phyloP scores from a whole-genome alignment of 169 alveolate species.

The Eimeria tenella region DNA sequence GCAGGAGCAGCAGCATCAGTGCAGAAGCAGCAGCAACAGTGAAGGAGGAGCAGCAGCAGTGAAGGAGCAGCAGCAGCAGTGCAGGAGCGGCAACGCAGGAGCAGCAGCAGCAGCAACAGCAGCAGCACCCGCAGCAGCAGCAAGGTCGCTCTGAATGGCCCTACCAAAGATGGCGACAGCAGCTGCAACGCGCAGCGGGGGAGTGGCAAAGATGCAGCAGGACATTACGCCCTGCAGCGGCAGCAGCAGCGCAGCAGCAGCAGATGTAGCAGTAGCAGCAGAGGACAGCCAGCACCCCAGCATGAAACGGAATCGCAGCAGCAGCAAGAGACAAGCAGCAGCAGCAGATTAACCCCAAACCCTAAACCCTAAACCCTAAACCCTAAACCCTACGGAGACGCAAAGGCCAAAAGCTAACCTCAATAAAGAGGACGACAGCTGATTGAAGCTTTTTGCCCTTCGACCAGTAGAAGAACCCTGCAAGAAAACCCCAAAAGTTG shows the following conservation, averaged over 20 bases:
- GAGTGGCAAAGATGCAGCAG: not conserved
- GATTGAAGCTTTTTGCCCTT: constrained; percentile 6
- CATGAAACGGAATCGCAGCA: not conserved
- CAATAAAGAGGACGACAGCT: not conserved
- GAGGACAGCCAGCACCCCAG: not conserved
- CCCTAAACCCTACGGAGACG: no score
- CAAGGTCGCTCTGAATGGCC: not conserved
- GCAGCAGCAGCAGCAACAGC: constrained; percentile 20
- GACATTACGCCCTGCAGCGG: constrained; percentile 35
- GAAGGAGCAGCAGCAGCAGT: not conserved
- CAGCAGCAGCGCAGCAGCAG: not conserved
- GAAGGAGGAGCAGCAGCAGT: no score
- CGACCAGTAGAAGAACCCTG: constrained; percentile 29
- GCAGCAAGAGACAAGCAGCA: not conserved
- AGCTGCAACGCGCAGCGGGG: constrained; percentile 20
- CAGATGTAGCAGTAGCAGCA: not conserved
- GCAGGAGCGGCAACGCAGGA: not conserved
- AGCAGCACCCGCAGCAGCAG: not conserved
- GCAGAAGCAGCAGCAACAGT: not conserved
- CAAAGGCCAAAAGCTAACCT: not conserved
- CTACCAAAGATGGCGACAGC: not conserved
- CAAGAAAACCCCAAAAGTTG: not conserved
- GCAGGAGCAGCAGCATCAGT: not conserved
- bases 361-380: no score
- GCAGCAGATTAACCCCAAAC: no score